Evolutionary conservation across 2,329 filamentous ascomycete genomes (phyloP).

Genomic region (Aotearoamyces nothofagi): DNA sequence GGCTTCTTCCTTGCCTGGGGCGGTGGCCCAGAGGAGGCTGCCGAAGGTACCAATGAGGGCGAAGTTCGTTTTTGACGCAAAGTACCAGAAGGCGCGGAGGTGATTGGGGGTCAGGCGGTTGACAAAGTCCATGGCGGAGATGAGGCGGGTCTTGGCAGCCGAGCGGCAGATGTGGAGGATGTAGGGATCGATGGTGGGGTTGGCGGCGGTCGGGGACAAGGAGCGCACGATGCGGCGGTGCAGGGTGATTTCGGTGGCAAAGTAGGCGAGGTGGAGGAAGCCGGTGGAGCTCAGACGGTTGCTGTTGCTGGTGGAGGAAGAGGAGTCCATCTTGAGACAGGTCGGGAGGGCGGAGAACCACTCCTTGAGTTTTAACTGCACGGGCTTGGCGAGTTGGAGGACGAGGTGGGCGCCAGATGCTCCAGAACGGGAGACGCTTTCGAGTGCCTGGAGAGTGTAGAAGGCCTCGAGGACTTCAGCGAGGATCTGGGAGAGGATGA

Average conservation of each 20-base stretch:
- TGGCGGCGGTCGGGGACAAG: slow-evolving; percentile 32
- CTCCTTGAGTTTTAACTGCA: slow-evolving; percentile 69
- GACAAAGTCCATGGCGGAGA: slow-evolving; percentile 94
- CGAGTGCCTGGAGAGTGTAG: slow-evolving; percentile 65
- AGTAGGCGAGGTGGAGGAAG: slow-evolving; percentile 82
- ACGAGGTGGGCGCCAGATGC: slow-evolving; percentile 58
- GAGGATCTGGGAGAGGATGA: slow-evolving; percentile 59
- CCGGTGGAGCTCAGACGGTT: slow-evolving; percentile 44
- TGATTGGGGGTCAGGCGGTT: slow-evolving; percentile 80
- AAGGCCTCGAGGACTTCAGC: slow-evolving; percentile 72
- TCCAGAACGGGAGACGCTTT: slow-evolving; percentile 49
- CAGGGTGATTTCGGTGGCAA: slow-evolving; percentile 85
- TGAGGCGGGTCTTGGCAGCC: slow-evolving; percentile 84
- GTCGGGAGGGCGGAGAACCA: slow-evolving; percentile 59
- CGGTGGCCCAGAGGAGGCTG: slow-evolving; percentile 76
- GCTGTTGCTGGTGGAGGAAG: slow-evolving; percentile 23
- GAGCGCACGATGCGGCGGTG: slow-evolving; percentile 84
- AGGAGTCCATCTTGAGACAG: slow-evolving; percentile 50
- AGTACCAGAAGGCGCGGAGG: slow-evolving; percentile 85
- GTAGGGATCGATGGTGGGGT: slow-evolving; percentile 51
- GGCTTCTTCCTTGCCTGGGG: slow-evolving; percentile 73
- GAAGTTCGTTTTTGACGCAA: slow-evolving; percentile 79
- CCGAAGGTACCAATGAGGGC: slow-evolving; percentile 91
- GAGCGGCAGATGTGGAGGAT: slow-evolving; percentile 85
- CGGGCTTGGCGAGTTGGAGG: slow-evolving; percentile 62